Evolutionary conservation across 75 land plant genomes (phyloP).

Genomic region (Pinus tabuliformis): DNA sequence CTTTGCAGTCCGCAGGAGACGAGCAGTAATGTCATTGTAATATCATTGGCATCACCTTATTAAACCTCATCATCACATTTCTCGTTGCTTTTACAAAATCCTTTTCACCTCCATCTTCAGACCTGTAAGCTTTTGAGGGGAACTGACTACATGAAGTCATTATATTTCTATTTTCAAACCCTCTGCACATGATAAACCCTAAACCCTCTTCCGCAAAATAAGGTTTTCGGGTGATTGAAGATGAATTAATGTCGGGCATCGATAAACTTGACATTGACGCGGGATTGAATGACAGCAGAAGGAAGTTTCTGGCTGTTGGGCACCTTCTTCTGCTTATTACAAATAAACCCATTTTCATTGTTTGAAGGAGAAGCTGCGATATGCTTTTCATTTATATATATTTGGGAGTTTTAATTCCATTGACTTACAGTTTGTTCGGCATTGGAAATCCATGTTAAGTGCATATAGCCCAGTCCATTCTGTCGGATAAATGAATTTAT

Average conservation of each 20-base stretch:
- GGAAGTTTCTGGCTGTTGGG: too few relatives aligned
- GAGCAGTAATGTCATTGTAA: background rate
- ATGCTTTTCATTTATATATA: too few relatives aligned
- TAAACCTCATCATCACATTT: background rate
- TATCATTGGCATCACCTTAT: background rate
- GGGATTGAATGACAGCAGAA: too few relatives aligned
- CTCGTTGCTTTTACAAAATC: too few relatives aligned
- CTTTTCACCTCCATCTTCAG: background rate
- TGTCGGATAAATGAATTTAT: too few relatives aligned
- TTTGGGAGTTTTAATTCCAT: too few relatives aligned
- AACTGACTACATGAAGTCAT: background rate
- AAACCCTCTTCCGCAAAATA: background rate
- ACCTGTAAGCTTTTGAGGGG: background rate
- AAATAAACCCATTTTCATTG: background rate
- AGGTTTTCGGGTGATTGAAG: background rate
- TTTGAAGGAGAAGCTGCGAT: too few relatives aligned
- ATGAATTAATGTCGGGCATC: background rate
- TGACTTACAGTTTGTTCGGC: too few relatives aligned
- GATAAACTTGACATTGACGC: too few relatives aligned
- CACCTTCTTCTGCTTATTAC: slow-evolving; percentile 3
- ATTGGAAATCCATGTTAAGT: too few relatives aligned
- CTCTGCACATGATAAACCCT: background rate
- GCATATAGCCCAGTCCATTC: too few relatives aligned
- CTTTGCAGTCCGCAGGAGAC: slow-evolving; percentile 5
- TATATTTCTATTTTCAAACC: background rate